Evolutionary conservation across 768 basidiomycete species (phyloP).

Genomic region (Amanita brunnescens): DNA sequence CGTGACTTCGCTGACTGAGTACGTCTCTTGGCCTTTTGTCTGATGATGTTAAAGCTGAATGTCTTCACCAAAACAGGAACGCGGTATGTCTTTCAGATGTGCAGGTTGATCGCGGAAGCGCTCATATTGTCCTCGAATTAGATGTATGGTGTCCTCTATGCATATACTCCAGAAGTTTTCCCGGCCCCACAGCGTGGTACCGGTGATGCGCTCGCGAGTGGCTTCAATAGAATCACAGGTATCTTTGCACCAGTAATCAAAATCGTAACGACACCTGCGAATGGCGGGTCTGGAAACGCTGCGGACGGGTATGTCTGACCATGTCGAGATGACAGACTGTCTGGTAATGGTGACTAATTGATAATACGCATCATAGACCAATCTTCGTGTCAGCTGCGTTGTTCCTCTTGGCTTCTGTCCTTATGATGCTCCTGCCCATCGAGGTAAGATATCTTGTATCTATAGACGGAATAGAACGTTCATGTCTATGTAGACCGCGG

Average conservation of each 20-base stretch:
- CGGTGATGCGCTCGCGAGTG: conserved; percentile 38
- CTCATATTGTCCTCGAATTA: conserved; percentile 6
- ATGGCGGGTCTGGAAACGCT: conserved; percentile 18
- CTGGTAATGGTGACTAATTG: too few relatives aligned
- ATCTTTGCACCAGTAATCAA: conserved; percentile 42
- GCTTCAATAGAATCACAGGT: conserved; percentile 41
- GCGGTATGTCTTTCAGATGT: conserved; percentile 21
- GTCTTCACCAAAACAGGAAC: conserved; percentile 20
- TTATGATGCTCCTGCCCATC: conserved; percentile 37
- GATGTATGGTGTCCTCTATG: conserved; percentile 48
- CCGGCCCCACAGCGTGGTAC: conserved; percentile 49
- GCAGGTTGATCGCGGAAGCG: not conserved
- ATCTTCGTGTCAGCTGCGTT: conserved; percentile 39
- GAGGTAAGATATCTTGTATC: conserved; percentile 22
- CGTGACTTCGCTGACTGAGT: conserved; percentile 34
- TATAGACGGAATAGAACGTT: too few relatives aligned
- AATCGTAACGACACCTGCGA: conserved; percentile 31
- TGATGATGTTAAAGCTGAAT: not conserved
- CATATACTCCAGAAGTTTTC: conserved; percentile 53
- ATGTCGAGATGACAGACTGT: too few relatives aligned
- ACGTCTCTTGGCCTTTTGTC: conserved; percentile 12
- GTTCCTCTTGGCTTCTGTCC: conserved; percentile 31
- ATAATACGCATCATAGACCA: conserved; percentile 21
- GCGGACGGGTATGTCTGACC: conserved; percentile 26
- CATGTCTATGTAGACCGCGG: not conserved